Evolutionary conservation across 1,284 basidiomycete genomes (phyloP).

Genomic region (Dichomitus squalens): DNA sequence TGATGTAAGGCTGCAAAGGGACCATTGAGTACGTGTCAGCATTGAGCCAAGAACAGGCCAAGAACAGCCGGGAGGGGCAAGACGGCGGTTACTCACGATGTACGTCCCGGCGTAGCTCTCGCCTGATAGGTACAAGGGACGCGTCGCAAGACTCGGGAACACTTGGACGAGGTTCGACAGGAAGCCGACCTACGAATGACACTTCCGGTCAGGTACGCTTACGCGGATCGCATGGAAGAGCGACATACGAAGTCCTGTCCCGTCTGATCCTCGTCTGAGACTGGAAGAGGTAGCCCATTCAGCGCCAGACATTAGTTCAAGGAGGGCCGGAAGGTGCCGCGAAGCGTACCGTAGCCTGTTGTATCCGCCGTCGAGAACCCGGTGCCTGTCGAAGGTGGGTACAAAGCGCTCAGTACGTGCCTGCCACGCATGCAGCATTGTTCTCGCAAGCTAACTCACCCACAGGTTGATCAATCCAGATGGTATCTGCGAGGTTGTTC

Average conservation of each 20-base stretch:
- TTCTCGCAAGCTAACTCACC: not conserved
- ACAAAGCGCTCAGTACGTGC: constrained; percentile 6
- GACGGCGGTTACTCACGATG: constrained; percentile 36
- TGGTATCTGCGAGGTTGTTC: constrained; percentile 61
- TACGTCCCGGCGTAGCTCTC: constrained; percentile 36
- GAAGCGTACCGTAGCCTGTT: constrained; percentile 29
- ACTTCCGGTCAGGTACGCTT: constrained; percentile 2
- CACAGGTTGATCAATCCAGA: constrained; percentile 77
- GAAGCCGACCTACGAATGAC: constrained; percentile 25
- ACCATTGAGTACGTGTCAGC: not conserved
- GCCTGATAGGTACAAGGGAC: constrained; percentile 33
- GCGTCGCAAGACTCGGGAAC: constrained; percentile 31
- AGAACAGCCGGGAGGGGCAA: not conserved
- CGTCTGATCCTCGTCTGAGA: constrained; percentile 65
- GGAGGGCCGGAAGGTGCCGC: not conserved
- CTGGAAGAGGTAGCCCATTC: constrained; percentile 34
- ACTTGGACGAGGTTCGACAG: constrained; percentile 31
- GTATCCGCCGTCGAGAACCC: constrained; percentile 69
- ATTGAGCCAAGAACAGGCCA: not conserved
- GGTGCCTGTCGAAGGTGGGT: constrained; percentile 39
- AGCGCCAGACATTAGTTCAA: not conserved
- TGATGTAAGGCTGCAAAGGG: constrained; percentile 58
- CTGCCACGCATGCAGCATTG: not conserved
- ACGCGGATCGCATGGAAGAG: not conserved
- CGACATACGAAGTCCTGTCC: constrained; percentile 65